Base-by-base conservation (phyloP, 495 filamentous ascomycete genomes). In the Hypoxylon cercidicola region DNA sequence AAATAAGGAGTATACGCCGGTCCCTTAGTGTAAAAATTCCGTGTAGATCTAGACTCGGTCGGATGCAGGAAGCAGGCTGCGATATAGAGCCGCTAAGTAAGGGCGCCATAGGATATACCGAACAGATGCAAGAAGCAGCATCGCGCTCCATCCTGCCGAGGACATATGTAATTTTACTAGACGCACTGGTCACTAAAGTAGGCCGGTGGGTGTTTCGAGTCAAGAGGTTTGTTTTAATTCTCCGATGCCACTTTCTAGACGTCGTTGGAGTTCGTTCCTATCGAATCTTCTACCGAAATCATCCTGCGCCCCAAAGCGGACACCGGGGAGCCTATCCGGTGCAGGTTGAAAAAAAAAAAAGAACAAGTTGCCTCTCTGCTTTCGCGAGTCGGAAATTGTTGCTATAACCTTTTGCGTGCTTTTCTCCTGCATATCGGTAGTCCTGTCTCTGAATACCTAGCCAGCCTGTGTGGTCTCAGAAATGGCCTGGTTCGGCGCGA, bases 381-480 rank as follows among this genome's bases (percentile, higher is more conserved):
- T 48, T 58, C 32, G 63, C 56, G 56, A 43, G 19, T 63, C 64
- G 59, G 59, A 68, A 68, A 68, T 68, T 63, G 55, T 60, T 56
- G 21, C 15, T 58, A 25, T 25, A 5, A 5, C 5, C 5, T 44
- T 45, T 51, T 68, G 49, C 48, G 43, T 60, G 23, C 28, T 48
- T 48, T 10, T 41, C 44, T 52, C 65, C 55, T 64, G 65, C 65
- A 68, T 57, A 62, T 67, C 58, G 41, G 64, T 54, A 56, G 54
- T 23, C 54, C 48, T 43, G 41, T 58, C 21, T 28, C 25, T 53
- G 48, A 59, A 64, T 64, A 25, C 2, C 2, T 25, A 53, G 61
- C 40, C 54, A 53, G 53, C n/a, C n/a, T 34, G 23, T 40, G 28
- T 46, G 45, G 61, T 64, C 60, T 57, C 30, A 43, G 54, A 50